Evolutionary conservation across 345 rosid species (phyloP).

Genomic region (Brassica nigra): DNA sequence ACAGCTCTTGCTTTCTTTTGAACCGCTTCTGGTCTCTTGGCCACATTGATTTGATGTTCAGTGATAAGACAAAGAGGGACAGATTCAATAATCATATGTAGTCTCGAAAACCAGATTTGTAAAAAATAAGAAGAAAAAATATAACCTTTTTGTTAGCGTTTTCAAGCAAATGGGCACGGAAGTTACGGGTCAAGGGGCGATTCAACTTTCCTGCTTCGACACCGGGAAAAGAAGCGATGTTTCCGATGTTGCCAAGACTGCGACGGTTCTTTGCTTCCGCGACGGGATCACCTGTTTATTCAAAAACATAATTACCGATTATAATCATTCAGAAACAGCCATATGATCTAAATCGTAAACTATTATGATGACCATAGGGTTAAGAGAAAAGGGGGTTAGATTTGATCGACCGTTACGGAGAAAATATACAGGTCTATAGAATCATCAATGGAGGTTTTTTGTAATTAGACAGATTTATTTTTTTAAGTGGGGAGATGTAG

Average conservation of each 20-base stretch:
- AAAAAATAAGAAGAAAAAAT: not conserved
- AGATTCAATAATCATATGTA: not conserved
- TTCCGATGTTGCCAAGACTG: conserved; percentile 87
- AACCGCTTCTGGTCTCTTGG: no score
- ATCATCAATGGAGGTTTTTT: no score
- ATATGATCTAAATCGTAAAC: not conserved
- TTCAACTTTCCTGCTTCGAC: conserved; percentile 54
- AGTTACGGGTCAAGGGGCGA: conserved; percentile 86
- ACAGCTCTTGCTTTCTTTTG: no score
- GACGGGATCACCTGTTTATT: conserved; percentile 51
- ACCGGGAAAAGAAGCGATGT: conserved; percentile 55
- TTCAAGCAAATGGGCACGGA: conserved; percentile 79
- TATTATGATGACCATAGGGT: not conserved
- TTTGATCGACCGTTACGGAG: not conserved
- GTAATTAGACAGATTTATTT: no score
- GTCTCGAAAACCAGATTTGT: not conserved
- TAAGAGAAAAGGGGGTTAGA: not conserved
- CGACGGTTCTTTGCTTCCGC: conserved; percentile 68
- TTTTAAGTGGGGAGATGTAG: no score
- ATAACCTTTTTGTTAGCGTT: conserved; percentile 50
- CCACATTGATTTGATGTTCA: no score
- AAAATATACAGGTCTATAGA: no score
- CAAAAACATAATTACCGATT: not conserved
- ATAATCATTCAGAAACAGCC: no score
- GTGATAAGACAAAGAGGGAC: not conserved